Conservation (phyloP, 495 filamentous ascomycete genomes). For the Penicillium taxi region DNA sequence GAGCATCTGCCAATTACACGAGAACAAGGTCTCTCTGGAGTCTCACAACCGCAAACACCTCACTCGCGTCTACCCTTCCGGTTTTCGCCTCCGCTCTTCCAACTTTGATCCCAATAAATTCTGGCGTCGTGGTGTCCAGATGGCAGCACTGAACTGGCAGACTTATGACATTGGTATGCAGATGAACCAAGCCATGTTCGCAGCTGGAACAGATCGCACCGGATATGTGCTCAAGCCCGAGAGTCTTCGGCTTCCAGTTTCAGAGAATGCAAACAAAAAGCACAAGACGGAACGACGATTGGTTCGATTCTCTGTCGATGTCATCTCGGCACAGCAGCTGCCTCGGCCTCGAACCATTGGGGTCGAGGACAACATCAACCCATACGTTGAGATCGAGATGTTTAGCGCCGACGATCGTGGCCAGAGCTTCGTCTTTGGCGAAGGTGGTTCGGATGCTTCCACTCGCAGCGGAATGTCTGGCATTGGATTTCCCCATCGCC, state of each 20-base stretch:
- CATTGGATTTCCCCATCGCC: constrained; percentile 66
- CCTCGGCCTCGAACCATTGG: constrained; percentile 68
- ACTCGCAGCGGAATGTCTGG: constrained; percentile 62
- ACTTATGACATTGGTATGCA: constrained; percentile 93
- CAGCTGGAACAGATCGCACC: constrained; percentile 75
- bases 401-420: constrained; percentile 88
- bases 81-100: constrained; percentile 67
- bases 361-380: constrained; percentile 69
- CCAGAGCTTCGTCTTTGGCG: constrained; percentile 50
- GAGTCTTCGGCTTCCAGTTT: constrained; percentile 58
- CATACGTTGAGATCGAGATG: constrained; percentile 91
- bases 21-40: constrained; percentile 65
- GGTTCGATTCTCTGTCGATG: constrained; percentile 73
- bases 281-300: constrained; percentile 55
- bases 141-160: constrained; percentile 97
- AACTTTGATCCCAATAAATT: constrained; percentile 90
- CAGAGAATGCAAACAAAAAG: constrained; percentile 31
- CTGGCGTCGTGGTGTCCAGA: constrained; percentile 93
- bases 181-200: constrained; percentile 96
- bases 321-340: constrained; percentile 91
- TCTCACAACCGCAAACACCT: constrained; percentile 86
- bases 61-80: constrained; percentile 88
- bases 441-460: constrained; percentile 64
- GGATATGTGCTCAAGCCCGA: constrained; percentile 92
- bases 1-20: constrained; percentile 60